Evolutionary conservation across 2,329 filamentous ascomycete genomes (phyloP).

Genomic region (Apiospora kogelbergensis): DNA sequence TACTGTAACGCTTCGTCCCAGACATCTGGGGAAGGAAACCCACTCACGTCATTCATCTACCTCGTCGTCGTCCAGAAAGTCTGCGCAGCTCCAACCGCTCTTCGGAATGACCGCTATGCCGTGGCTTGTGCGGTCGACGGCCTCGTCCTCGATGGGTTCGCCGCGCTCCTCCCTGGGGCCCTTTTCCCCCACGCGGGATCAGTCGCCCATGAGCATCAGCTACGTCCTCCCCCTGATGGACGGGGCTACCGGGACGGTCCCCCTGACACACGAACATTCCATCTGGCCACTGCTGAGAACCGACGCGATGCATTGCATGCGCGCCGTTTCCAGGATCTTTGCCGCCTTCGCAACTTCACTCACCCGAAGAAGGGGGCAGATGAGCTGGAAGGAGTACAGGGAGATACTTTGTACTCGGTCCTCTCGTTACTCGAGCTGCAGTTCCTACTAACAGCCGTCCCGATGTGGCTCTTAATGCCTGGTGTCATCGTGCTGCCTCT

Average conservation of each 20-base stretch:
- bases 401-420: constrained; percentile 16
- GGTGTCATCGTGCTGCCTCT: constrained; percentile 19
- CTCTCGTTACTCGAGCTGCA: constrained; percentile 22
- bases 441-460: constrained; percentile 15
- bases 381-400: constrained; percentile 14
- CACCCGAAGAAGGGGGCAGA: neutral
- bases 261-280: constrained; percentile 22
- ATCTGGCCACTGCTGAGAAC: constrained; percentile 18
- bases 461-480: constrained; percentile 22
- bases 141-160: neutral
- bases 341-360: constrained; percentile 12
- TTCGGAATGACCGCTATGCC: neutral
- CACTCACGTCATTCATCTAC: neutral
- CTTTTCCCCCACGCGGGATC: constrained; percentile 7
- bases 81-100: neutral
- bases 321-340: constrained; percentile 18
- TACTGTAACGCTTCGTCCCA: neutral
- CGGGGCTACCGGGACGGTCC: constrained; percentile 20
- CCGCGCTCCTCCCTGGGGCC: neutral
- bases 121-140: neutral
- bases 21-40: constrained; percentile 4
- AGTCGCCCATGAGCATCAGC: constrained; percentile 16
- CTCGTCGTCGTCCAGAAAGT: neutral
- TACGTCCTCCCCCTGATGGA: constrained; percentile 21
- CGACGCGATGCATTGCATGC: constrained; percentile 17